Percentiles rank a stretch among this genome's conserved stretches.
Evolutionary conservation across 2,329 filamentous ascomycete genomes (phyloP).

Genomic region (Monilinia laxa): DNA sequence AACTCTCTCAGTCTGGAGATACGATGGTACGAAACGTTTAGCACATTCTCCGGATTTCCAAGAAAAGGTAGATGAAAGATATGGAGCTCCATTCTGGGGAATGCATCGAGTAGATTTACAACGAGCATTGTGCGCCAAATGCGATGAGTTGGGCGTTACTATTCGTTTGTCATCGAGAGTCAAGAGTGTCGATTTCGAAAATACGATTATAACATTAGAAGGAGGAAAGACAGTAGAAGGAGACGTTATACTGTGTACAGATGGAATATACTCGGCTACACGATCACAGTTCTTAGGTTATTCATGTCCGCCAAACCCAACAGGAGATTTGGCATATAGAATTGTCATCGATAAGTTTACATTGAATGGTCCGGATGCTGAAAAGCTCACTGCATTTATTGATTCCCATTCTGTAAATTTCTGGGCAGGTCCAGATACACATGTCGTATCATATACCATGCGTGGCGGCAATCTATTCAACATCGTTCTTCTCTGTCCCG

Average conservation of each 20-base stretch:
- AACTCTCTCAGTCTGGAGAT: constrained; percentile 53
- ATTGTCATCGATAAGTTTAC: constrained; percentile 54
- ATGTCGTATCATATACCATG: constrained; percentile 60
- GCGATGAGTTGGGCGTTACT: constrained; percentile 43
- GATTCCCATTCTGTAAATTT: constrained; percentile 48
- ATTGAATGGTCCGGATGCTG: constrained; percentile 48
- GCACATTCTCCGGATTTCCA: constrained; percentile 34
- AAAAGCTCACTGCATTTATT: constrained; percentile 47
- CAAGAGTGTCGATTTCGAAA: constrained; percentile 31
- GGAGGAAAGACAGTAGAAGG: constrained; percentile 42
- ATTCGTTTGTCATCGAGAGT: constrained; percentile 45
- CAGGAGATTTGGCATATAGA: constrained; percentile 65
- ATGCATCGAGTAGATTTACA: constrained; percentile 52
- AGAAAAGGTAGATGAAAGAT: constrained; percentile 30
- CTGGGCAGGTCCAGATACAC: constrained; percentile 50
- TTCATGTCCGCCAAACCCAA: constrained; percentile 53
- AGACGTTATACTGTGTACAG: constrained; percentile 62
- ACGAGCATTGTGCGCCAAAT: constrained; percentile 45
- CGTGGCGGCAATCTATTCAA: constrained; percentile 61
- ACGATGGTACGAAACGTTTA: constrained; percentile 46
- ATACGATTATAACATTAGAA: constrained; percentile 29
- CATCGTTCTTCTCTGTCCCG: constrained; percentile 63
- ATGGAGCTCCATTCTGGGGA: constrained; percentile 44
- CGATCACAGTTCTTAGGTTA: constrained; percentile 50
- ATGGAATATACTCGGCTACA: constrained; percentile 62